Percentiles rank a stretch among this genome's conserved stretches.
Conservation (phyloP, 345 rosid genomes). For the Gossypium thurberi region DNA sequence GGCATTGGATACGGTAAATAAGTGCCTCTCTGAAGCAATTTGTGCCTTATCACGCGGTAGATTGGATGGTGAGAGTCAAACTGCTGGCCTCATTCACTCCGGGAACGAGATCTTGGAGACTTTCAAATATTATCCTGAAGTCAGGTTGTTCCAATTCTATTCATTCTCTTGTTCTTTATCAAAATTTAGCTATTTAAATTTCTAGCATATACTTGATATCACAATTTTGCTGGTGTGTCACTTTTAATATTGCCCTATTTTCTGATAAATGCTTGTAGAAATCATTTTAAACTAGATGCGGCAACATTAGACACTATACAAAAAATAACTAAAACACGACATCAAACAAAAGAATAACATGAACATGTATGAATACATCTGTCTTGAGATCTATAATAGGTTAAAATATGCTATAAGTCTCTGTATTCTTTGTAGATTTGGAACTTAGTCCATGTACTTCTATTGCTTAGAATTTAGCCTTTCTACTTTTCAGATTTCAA, state of each 20-base stretch:
- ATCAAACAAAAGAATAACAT: too few relatives aligned
- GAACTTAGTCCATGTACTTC: too few relatives aligned
- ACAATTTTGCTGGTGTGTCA: neutral
- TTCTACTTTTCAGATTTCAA: too few relatives aligned
- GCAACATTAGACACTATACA: neutral
- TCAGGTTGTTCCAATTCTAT: constrained; percentile 42
- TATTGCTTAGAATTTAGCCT: too few relatives aligned
- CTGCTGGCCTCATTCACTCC: constrained; percentile 78
- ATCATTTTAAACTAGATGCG: neutral
- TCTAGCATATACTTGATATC: neutral
- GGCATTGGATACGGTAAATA: constrained; percentile 85
- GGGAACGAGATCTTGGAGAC: constrained; percentile 85
- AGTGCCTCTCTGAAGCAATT: constrained; percentile 85
- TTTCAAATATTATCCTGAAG: constrained; percentile 77
- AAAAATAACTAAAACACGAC: neutral
- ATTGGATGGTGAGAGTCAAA: constrained; percentile 84
- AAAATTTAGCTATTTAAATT: constrained; percentile 26
- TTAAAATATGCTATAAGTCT: too few relatives aligned
- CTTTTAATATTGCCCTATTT: neutral
- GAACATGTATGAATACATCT: too few relatives aligned
- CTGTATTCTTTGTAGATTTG: too few relatives aligned
- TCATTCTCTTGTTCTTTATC: constrained; percentile 6
- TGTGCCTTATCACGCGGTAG: constrained; percentile 80
- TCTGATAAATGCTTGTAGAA: neutral
- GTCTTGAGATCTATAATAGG: too few relatives aligned